These are phyloP conservation scores for Pulveroboletus ravenelii DNA, from an alignment of 768 basidiomycete species.

Conservation along the genomic window DNA sequence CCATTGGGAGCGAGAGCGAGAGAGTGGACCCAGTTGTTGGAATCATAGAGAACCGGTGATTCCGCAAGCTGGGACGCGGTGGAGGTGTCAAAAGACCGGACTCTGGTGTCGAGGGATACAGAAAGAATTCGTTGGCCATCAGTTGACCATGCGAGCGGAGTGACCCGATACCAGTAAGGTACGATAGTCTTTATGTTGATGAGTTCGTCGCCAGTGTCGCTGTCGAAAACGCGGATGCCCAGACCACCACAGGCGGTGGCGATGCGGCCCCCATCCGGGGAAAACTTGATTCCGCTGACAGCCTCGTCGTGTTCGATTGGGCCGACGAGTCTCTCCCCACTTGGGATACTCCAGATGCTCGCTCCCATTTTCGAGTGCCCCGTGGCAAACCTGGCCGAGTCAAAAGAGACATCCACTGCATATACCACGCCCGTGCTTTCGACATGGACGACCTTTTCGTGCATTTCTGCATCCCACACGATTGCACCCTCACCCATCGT, in stretches of 20 bases:
- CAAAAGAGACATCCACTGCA: too few species aligned
- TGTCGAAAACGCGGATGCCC: not conserved
- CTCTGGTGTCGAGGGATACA: not conserved
- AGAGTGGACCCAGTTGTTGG: not conserved
- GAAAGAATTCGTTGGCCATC: not conserved
- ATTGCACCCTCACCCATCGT: too few species aligned
- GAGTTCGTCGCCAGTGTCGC: not conserved
- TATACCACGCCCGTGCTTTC: too few species aligned
- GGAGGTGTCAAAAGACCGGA: not conserved
- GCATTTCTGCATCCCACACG: too few species aligned
- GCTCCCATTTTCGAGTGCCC: not conserved
- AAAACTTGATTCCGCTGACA: not conserved
- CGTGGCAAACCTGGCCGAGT: not conserved
- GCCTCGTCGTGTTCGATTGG: not conserved
- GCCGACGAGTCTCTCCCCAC: not conserved
- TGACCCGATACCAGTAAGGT: accelerated
- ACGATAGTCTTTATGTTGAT: not conserved
- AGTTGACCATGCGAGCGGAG: not conserved
- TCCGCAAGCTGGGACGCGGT: not conserved
- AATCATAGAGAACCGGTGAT: not conserved
- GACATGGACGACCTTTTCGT: too few species aligned
- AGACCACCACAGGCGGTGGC: not conserved
- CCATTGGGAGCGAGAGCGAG: not conserved
- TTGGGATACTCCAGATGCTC: not conserved
- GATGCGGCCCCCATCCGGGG: not conserved